These are phyloP conservation scores for Calonectria ilicicola DNA, from an alignment of 2,329 filamentous ascomycete genomes.

Conservation along the genomic window DNA sequence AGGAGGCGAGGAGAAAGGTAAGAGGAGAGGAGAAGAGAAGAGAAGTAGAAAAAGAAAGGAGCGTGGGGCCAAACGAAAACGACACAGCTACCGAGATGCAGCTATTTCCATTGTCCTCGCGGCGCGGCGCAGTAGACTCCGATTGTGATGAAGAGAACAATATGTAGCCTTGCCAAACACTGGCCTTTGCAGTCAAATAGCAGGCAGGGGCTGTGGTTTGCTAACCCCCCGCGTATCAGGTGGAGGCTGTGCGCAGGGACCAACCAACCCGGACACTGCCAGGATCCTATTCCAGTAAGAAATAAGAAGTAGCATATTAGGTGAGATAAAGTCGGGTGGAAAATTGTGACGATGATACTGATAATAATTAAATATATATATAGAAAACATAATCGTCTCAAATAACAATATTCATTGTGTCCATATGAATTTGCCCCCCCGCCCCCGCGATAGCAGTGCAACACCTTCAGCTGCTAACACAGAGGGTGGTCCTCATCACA, in stretches of 20 bases:
- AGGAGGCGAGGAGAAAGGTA: background rate
- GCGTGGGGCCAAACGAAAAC: conserved; percentile 4
- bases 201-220: background rate
- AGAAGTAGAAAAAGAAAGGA: background rate
- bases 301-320: background rate
- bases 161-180: conserved; percentile 32
- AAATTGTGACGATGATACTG: too few species aligned
- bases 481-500: too few species aligned
- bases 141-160: conserved; percentile 46
- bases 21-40: background rate
- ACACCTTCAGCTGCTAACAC: too few species aligned
- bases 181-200: conserved; percentile 16
- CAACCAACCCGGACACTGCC: background rate
- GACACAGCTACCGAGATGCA: conserved; percentile 7
- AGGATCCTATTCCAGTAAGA: background rate
- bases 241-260: background rate
- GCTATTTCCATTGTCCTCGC: conserved; percentile 36
- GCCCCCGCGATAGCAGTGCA: too few species aligned
- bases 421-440: too few species aligned
- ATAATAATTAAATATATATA: too few species aligned
- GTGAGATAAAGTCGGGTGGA: background rate
- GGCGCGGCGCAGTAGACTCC: conserved; percentile 33
- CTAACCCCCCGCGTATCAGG: background rate
- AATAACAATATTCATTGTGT: too few species aligned
- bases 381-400: too few species aligned